These are phyloP conservation scores for Phanerochaete sordida DNA, from an alignment of 768 basidiomycete species.

Conservation along the genomic window DNA sequence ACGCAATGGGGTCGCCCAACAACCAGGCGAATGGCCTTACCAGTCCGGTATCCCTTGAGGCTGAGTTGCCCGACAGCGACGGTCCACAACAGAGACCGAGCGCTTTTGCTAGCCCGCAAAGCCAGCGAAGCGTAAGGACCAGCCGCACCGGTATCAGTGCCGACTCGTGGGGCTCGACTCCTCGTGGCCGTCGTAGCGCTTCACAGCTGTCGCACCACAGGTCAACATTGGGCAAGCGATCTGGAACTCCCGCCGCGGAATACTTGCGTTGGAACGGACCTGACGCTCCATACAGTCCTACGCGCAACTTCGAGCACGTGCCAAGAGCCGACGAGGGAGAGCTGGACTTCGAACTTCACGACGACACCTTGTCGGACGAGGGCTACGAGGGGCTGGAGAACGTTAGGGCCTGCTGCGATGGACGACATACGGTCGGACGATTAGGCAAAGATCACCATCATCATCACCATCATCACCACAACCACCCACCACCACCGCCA, in stretches of 20 bases:
- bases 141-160: slow-evolving; percentile 41
- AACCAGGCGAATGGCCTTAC: slow-evolving; percentile 20
- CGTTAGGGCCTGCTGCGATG: slow-evolving; percentile 89
- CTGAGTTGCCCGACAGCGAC: slow-evolving; percentile 38
- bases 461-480: slow-evolving; percentile 54
- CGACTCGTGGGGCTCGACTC: slow-evolving; percentile 72
- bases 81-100: slow-evolving; percentile 48
- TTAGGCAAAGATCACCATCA: slow-evolving; percentile 53
- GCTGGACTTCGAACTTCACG: slow-evolving; percentile 82
- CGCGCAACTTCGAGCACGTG: slow-evolving; percentile 44
- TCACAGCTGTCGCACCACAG: slow-evolving; percentile 67
- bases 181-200: slow-evolving; percentile 71
- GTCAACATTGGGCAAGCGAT: slow-evolving; percentile 78
- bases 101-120: slow-evolving; percentile 61
- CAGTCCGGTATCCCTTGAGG: slow-evolving; percentile 26
- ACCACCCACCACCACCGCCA: slow-evolving; percentile 28
- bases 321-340: slow-evolving; percentile 52
- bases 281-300: slow-evolving; percentile 76
- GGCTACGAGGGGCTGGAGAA: slow-evolving; percentile 94
- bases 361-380: slow-evolving; percentile 65
- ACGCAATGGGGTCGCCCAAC: slow-evolving; percentile 22
- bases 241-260: slow-evolving; percentile 89
- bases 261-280: slow-evolving; percentile 79
- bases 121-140: slow-evolving; percentile 68
- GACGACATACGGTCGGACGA: slow-evolving; percentile 79